These are phyloP conservation scores for Escovopsis sp. DNA, from an alignment of 2,329 filamentous ascomycete species.

Conservation along the genomic window DNA sequence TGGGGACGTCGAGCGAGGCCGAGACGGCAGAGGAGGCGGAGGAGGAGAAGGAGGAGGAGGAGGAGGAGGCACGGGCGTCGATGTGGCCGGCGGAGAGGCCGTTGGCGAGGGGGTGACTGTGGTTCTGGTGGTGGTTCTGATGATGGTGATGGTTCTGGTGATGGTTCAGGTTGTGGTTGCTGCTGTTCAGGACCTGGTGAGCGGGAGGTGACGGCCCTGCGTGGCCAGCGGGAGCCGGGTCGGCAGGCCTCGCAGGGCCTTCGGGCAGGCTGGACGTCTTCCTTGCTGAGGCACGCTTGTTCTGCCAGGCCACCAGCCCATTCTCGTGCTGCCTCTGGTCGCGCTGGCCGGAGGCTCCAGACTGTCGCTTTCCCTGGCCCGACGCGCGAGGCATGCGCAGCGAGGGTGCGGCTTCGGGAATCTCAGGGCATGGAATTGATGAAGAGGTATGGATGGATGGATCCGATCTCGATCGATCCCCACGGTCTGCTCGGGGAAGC, in stretches of 20 bases:
- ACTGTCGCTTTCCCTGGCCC: constrained; percentile 46
- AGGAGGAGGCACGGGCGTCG: constrained; percentile 14
- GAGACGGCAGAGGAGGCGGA: constrained; percentile 9
- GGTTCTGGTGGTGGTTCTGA: too few relatives aligned
- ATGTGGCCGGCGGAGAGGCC: constrained; percentile 18
- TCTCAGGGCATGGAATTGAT: constrained; percentile 7
- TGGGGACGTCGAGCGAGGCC: constrained; percentile 20
- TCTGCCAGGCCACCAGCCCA: constrained; percentile 53
- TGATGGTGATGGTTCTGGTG: too few relatives aligned
- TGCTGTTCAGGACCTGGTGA: constrained; percentile 5
- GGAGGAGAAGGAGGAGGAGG: constrained; percentile 20
- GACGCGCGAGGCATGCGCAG: constrained; percentile 47
- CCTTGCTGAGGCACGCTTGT: constrained; percentile 23
- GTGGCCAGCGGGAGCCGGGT: constrained; percentile 15
- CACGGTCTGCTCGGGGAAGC: constrained; percentile 14
- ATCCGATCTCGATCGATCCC: constrained; percentile 5
- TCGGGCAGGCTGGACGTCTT: constrained; percentile 31
- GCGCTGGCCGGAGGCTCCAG: constrained; percentile 48
- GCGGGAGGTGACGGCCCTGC: constrained; percentile 15
- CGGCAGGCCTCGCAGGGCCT: constrained; percentile 21
- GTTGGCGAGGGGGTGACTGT: constrained; percentile 14
- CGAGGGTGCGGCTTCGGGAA: neutral
- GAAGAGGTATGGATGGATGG: constrained; percentile 1
- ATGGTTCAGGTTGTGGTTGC: too few relatives aligned
- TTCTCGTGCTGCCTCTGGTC: constrained; percentile 65